phyloP scores from a whole-genome alignment of 2,329 filamentous ascomycete genomes.

The Sarocladiaceae sp. region DNA sequence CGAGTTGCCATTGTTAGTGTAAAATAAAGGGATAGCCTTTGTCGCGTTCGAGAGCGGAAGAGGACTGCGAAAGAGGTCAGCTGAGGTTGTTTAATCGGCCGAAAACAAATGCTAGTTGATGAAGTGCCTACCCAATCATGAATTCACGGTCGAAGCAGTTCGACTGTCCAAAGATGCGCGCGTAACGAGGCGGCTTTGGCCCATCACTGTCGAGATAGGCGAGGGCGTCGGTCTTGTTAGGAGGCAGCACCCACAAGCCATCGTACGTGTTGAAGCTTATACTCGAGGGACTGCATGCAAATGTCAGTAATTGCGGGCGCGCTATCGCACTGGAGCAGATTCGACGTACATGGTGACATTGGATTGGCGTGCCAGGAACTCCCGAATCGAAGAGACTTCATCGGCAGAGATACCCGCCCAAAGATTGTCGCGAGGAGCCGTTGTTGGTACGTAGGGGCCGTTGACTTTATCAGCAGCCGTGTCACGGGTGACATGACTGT shows the following conservation, averaged over 20 bases:
- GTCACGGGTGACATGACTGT: no score
- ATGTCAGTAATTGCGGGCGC: not conserved
- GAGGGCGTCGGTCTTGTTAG: constrained; percentile 11
- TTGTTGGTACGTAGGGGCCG: constrained; percentile 1
- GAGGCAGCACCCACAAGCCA: constrained; percentile 8
- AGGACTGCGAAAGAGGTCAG: no score
- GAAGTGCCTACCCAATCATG: constrained; percentile 10
- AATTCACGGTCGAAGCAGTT: constrained; percentile 10
- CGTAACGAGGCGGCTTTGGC: constrained; percentile 8
- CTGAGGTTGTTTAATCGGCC: not conserved
- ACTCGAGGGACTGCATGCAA: not conserved
- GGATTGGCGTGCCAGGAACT: not conserved
- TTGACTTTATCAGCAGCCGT: no score
- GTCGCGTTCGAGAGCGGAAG: constrained; percentile 8
- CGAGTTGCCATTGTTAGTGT: constrained; percentile 7
- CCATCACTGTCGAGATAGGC: constrained; percentile 10
- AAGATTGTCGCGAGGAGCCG: not conserved
- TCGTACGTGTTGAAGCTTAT: not conserved
- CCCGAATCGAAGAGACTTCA: not conserved
- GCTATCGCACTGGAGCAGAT: not conserved
- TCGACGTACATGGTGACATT: constrained; percentile 1
- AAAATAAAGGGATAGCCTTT: constrained; percentile 9
- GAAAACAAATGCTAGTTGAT: not conserved
- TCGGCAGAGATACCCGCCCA: not conserved
- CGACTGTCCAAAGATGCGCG: not conserved